Evolutionary conservation across 768 basidiomycete genomes (phyloP), one percentile per base, ranked within the genome.

Genomic region (Pluteus cervinus): DNA sequence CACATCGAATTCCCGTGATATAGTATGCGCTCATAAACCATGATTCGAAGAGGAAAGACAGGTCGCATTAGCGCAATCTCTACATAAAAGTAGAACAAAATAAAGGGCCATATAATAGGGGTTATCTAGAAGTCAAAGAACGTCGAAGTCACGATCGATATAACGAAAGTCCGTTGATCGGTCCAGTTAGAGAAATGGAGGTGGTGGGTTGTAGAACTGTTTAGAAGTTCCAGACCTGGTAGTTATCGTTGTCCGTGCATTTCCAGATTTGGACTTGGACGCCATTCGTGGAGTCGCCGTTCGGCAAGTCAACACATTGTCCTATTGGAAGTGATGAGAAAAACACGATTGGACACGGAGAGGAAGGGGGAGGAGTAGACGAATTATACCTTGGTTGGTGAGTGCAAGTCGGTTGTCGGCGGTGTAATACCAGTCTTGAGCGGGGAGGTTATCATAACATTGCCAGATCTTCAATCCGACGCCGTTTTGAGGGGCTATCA

Each of bases 211-310:
- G n/a, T n/a, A n/a, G n/a, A n/a, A n/a, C n/a, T n/a, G n/a, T n/a
- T n/a, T n/a, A n/a, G n/a, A n/a, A n/a, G n/a, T n/a, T n/a, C 57
- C 61, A 55, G 21, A 59, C 42, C 42, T 58, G 57, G 31, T 61
- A 56, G 15, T 20, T 39, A 26, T 58, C 53, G 17, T 46, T 44
- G 21, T 43, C 43, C 1, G 50, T 47, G 22, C 58, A 60, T 18
- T 48, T 40, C 59, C 59, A 61, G n/a, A 53, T 57, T 33, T 59
- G 59, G 5, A 59, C 40, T 21, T 42, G 45, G 37, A 56, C 50
- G 4, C 52, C 42, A 33, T 58, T 60, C 7, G 54, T 51, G 29
- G 54, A 18, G 18, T 40, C 35, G 1, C 59, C 59, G 29, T 53
- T 46, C 4, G 54, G 48, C 14, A 61, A 42, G 40, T 61, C 59